Base-by-base conservation (phyloP, 768 basidiomycete species). In the Agaricus blazei region DNA sequence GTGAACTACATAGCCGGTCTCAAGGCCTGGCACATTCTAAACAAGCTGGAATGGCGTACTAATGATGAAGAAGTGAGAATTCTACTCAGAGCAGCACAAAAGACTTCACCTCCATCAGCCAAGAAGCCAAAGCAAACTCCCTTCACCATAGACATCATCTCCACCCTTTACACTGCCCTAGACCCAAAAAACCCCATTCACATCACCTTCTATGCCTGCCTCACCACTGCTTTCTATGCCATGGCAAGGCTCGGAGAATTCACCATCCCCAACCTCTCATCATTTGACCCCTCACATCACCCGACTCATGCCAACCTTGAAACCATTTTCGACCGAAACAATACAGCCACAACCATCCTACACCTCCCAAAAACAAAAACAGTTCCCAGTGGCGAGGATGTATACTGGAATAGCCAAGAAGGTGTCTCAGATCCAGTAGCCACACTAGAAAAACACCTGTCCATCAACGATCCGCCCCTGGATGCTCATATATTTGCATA, bases 21-120 rank as follows among this genome's bases (percentile, higher is more conserved):
- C 3, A 65, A 63, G 6, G 67, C 69, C 0, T 75, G 72, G 71
- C 74, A 75, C 44, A 56, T 64, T 19, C 29, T 62, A 11, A 66
- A 74, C 29, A 40, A 59, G 7, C 29, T 61, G 1, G 38, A 54
- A 0, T 75, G 66, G 67, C 36, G 57, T 0, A 36, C 59, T 7
- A 48, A 62, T 14, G 38, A 57, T 2, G 12, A 4, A 2, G 47
- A 59, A 40, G 8, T 60, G 6, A 34, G 56, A n/a, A n/a, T 36
- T 31, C 36, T 59, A 3, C 47, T 63, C 0, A 42, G 38, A 24
- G 61, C 57, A 12, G 63, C 51, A 5, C 50, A 52, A 11, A 56
- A 53, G 19, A 27, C 56, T 1, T 48, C 61, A 1, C 64, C 64
- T 0, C 50, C 57, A 14, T 38, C 60, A 1, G 61, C 61, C 9